Conservation (phyloP, 352 stramenopile genomes). For the Phytophthora foliorum region DNA sequence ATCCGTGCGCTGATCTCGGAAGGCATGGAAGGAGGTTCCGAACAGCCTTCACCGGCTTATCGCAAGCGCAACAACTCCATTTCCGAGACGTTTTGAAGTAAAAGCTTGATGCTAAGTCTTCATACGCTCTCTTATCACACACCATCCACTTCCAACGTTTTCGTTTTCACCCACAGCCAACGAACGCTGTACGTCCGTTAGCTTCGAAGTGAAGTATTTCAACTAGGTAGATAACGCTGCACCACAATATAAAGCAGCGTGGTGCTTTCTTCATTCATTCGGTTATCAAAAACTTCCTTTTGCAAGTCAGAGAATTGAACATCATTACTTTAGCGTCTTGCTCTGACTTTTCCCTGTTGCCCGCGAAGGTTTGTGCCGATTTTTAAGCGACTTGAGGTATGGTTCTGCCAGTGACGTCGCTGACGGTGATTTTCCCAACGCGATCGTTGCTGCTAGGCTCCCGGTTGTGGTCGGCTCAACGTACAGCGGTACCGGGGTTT, state of each 20-base stretch:
- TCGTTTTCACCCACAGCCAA: slow-evolving; percentile 25
- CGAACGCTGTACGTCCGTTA: slow-evolving; percentile 27
- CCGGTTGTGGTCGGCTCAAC: slow-evolving; percentile 28
- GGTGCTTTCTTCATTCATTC: too few species aligned
- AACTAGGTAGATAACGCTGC: too few species aligned
- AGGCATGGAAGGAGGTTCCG: slow-evolving; percentile 45
- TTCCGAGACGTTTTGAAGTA: slow-evolving; percentile 40
- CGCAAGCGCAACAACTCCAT: slow-evolving; percentile 82
- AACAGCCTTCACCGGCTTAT: slow-evolving; percentile 28
- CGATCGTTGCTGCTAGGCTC: slow-evolving; percentile 19
- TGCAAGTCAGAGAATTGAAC: not conserved
- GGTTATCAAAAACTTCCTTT: too few species aligned
- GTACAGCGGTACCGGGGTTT: slow-evolving; percentile 37
- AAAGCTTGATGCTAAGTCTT: slow-evolving; percentile 11
- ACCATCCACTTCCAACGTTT: slow-evolving; percentile 22
- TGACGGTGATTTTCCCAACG: slow-evolving; percentile 4
- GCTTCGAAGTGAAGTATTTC: slow-evolving; percentile 34
- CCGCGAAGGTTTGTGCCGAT: slow-evolving; percentile 40
- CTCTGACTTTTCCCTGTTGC: slow-evolving; percentile 11
- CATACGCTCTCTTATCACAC: slow-evolving; percentile 13
- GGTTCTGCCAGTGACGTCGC: slow-evolving; percentile 47
- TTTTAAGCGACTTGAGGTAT: slow-evolving; percentile 85
- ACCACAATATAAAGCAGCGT: too few species aligned
- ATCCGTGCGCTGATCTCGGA: slow-evolving; percentile 73
- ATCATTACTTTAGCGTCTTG: slow-evolving; percentile 18